These are phyloP conservation scores for Apodospora peruviana DNA, from an alignment of 495 filamentous ascomycete species.

Conservation along the genomic window DNA sequence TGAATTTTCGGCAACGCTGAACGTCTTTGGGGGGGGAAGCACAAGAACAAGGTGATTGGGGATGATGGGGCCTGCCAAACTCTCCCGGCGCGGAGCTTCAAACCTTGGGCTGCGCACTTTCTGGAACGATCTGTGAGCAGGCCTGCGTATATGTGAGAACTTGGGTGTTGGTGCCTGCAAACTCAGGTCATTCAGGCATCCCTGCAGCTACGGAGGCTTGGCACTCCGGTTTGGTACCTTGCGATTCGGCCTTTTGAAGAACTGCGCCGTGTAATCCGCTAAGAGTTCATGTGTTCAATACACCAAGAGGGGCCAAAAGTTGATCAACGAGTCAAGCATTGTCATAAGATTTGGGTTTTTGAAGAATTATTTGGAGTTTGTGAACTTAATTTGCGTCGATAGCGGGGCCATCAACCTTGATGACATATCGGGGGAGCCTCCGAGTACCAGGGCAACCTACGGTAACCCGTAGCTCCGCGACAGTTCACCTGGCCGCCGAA, in stretches of 20 bases:
- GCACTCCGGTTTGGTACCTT: conserved; percentile 16
- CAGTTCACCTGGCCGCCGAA: too few relatives aligned
- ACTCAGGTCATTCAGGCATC: conserved; percentile 21
- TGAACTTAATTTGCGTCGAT: too few relatives aligned
- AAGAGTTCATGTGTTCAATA: too few relatives aligned
- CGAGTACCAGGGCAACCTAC: too few relatives aligned
- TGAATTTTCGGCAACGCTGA: conserved; percentile 34
- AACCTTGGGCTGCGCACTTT: conserved; percentile 20
- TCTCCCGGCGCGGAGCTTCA: conserved; percentile 10
- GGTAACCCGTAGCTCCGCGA: too few relatives aligned
- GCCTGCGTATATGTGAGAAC: conserved; percentile 29
- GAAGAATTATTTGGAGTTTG: too few relatives aligned
- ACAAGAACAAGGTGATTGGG: conserved; percentile 29
- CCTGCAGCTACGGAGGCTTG: conserved; percentile 21
- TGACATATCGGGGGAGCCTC: too few relatives aligned
- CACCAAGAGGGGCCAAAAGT: too few relatives aligned
- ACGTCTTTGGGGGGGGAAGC: conserved; percentile 26
- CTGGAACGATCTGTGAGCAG: conserved; percentile 18
- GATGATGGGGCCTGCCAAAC: conserved; percentile 20
- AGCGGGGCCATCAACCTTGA: too few relatives aligned
- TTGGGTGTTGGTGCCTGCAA: conserved; percentile 10
- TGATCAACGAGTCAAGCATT: too few relatives aligned
- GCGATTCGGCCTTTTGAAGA: background rate
- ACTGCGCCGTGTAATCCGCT: too few relatives aligned
- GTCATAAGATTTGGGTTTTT: too few relatives aligned